Percentiles rank a stretch among this genome's conserved stretches.
Conservation (phyloP, 352 stramenopile species). For the Globisporangium lucens region DNA sequence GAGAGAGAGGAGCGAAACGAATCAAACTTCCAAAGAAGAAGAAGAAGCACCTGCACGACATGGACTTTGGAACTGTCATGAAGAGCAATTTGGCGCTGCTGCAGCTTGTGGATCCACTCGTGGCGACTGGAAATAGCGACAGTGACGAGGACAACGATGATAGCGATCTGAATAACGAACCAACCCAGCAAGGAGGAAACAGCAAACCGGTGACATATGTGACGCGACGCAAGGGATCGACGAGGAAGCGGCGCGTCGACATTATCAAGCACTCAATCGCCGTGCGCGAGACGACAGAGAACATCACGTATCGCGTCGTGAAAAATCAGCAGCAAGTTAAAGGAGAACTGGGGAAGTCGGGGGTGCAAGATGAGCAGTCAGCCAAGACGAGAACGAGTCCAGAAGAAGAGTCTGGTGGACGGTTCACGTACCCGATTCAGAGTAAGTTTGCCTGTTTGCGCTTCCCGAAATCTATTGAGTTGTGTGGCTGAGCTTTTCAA, state of each 20-base stretch:
- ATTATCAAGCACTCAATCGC: slow-evolving; percentile 13
- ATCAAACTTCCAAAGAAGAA: background rate
- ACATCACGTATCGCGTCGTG: slow-evolving; percentile 4
- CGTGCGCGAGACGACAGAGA: slow-evolving; percentile 7
- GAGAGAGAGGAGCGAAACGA: background rate
- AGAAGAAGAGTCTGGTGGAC: background rate
- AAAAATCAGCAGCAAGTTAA: background rate
- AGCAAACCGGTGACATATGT: background rate
- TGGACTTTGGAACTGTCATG: slow-evolving; percentile 5
- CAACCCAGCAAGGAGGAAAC: background rate
- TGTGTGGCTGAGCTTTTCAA: background rate
- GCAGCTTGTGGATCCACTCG: slow-evolving; percentile 11
- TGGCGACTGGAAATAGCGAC: background rate
- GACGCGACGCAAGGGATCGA: background rate
- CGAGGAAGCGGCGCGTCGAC: slow-evolving; percentile 15
- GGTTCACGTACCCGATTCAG: slow-evolving; percentile 15
- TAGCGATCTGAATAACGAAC: background rate
- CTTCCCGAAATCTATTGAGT: background rate
- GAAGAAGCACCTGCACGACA: slow-evolving; percentile 9
- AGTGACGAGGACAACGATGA: background rate
- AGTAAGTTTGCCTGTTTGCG: slow-evolving; percentile 9
- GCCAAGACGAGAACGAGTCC: background rate
- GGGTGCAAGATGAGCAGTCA: background rate
- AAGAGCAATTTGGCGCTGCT: slow-evolving; percentile 10
- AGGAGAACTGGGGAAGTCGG: background rate